Evolutionary conservation across 2,329 filamentous ascomycete genomes (phyloP), one percentile per base, ranked within the genome.

Genomic region (Pseudocercospora crystallina): DNA sequence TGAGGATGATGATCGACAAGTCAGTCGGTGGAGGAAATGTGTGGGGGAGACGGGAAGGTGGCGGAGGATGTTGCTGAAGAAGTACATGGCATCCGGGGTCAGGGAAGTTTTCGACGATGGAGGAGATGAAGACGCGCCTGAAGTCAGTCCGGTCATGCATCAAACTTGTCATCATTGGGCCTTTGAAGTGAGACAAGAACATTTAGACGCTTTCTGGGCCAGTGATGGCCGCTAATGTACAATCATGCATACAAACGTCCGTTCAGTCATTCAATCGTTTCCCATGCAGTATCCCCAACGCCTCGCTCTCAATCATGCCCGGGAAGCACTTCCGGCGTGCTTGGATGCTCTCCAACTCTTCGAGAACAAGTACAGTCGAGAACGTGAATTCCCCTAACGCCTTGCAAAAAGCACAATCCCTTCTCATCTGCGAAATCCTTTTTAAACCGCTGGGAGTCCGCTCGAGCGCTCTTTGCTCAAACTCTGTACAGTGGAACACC

Each of bases 141-240:
- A 78, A 37, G 76, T 80, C 8, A 80, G 77, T 65, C 78, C 78
- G 0, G 78, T 80, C 1, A 74, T 80, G 61, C 78, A 80, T 65
- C 78, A 80, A 68, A 81, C 78, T 5, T 80, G 78, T 54, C 76
- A 79, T 60, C 78, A 82, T 58, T 80, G 77, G 79, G 78, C 75
- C 0, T 80, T 72, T 62, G 76, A 79, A 61, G 71, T 79, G 3
- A 68, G 75, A 33, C 77, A 80, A 63, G 71, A 75, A 47, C 71
- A 72, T 44, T 54, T 80, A 53, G 77, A 80, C 65, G 68, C 68
- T 38, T 77, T 71, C 40, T 80, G 76, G 78, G 61, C 56, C 8
- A 36, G 45, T 38, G 49, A 48, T 17, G 55, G 49, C 13, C 42
- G 42, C 10, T 44, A 32, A 35, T 33, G 31, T 10, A 29, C 26